Evolutionary conservation across 257 asterid species (phyloP).

Genomic region (Leonotis leonurus): DNA sequence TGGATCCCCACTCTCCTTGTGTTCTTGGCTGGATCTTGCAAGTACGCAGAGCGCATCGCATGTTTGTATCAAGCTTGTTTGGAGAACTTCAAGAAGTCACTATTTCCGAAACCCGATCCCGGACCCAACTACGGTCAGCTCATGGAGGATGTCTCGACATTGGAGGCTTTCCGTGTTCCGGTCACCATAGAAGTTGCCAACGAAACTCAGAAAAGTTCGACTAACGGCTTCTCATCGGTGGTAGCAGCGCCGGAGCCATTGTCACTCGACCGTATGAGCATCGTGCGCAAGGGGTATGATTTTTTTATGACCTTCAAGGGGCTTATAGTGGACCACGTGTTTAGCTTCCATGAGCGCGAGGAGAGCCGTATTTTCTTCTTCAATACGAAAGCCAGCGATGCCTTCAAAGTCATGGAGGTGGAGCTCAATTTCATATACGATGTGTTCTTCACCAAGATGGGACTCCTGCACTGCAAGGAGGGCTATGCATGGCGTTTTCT

Average conservation of each 20-base stretch:
- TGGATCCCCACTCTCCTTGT: constrained; percentile 33
- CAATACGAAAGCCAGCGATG: constrained; percentile 26
- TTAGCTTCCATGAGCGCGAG: constrained; percentile 36
- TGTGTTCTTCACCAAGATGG: constrained; percentile 38
- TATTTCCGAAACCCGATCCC: constrained; percentile 34
- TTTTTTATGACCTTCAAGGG: constrained; percentile 46
- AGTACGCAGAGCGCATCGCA: constrained; percentile 36
- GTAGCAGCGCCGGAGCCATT: constrained; percentile 20
- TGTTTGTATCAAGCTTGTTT: constrained; percentile 35
- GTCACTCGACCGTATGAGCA: constrained; percentile 29
- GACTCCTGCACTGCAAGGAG: constrained; percentile 8
- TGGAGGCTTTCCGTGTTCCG: too few relatives aligned
- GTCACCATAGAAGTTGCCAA: constrained; percentile 33
- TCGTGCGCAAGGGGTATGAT: too few relatives aligned
- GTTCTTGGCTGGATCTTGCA: constrained; percentile 35
- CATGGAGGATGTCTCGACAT: too few relatives aligned
- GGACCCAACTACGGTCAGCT: constrained; percentile 49
- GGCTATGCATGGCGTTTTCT: constrained; percentile 22
- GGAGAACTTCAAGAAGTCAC: constrained; percentile 26
- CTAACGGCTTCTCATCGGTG: constrained; percentile 18
- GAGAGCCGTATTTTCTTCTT: constrained; percentile 30
- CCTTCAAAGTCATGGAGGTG: constrained; percentile 35
- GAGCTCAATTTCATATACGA: constrained; percentile 59
- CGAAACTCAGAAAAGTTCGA: constrained; percentile 16
- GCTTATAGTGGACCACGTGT: constrained; percentile 42